Conservation (phyloP, 345 rosid genomes). For the Melaleuca quinquenervia region DNA sequence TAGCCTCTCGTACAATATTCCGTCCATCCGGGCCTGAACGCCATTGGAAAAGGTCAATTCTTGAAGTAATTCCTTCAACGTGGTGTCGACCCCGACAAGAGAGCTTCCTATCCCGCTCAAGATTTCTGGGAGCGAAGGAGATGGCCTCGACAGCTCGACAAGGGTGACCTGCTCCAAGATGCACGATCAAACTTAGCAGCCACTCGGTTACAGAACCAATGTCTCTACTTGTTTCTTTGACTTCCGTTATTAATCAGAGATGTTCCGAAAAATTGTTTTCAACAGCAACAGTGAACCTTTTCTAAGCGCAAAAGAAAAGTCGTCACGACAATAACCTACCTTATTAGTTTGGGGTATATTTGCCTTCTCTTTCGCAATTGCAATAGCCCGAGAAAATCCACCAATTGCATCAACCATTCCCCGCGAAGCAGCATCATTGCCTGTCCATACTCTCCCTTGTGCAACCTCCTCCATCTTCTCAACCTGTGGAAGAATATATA, state of each 20-base stretch:
- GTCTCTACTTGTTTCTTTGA: neutral
- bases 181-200: neutral
- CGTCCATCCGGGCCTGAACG: constrained; percentile 91
- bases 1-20: constrained; percentile 64
- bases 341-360: constrained; percentile 53
- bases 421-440: constrained; percentile 70
- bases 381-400: constrained; percentile 79
- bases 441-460: constrained; percentile 99
- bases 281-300: neutral
- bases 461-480: constrained; percentile 92
- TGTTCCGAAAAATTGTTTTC: neutral
- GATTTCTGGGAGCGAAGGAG: constrained; percentile 60
- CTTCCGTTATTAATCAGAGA: neutral
- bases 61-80: constrained; percentile 44
- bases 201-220: neutral
- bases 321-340: constrained; percentile 15
- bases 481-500: constrained; percentile 24
- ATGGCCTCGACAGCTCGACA: constrained; percentile 75
- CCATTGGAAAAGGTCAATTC: constrained; percentile 47
- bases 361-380: constrained; percentile 78
- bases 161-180: constrained; percentile 51
- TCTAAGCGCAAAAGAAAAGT: neutral
- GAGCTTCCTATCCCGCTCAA: constrained; percentile 65
- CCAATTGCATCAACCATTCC: constrained; percentile 87
- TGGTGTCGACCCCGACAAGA: constrained; percentile 54